phyloP scores from a whole-genome alignment of 2,329 filamentous ascomycete species.

The Cladosporium halotolerans region DNA sequence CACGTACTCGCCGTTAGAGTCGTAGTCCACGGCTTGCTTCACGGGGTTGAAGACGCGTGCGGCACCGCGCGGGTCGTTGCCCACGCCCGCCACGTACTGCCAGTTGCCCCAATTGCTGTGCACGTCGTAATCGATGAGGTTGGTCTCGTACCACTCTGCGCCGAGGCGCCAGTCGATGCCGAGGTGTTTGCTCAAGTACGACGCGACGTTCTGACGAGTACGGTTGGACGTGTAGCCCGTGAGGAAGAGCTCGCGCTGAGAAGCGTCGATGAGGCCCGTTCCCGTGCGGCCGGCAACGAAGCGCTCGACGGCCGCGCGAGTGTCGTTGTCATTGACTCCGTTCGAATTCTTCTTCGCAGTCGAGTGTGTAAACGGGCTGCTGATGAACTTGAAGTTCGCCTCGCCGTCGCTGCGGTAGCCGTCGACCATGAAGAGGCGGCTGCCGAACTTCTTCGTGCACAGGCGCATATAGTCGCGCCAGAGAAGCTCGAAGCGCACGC shows the following conservation, averaged over 20 bases:
- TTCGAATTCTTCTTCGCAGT: slow-evolving; percentile 35
- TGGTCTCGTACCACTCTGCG: slow-evolving; percentile 74
- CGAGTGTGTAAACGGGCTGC: slow-evolving; percentile 25
- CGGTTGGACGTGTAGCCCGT: slow-evolving; percentile 76
- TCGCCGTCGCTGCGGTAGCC: slow-evolving; percentile 53
- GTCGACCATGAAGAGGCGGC: slow-evolving; percentile 56
- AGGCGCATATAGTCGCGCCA: slow-evolving; percentile 80
- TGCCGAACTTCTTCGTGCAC: slow-evolving; percentile 63
- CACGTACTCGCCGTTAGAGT: slow-evolving; percentile 62
- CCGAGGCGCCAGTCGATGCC: slow-evolving; percentile 73
- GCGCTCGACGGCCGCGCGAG: slow-evolving; percentile 42
- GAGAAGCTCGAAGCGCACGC: slow-evolving; percentile 65
- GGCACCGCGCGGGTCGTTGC: slow-evolving; percentile 68
- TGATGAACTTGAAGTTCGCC: slow-evolving; percentile 30
- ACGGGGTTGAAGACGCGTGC: slow-evolving; percentile 74
- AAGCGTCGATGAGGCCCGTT: slow-evolving; percentile 70
- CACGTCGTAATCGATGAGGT: slow-evolving; percentile 70
- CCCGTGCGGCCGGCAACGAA: slow-evolving; percentile 65
- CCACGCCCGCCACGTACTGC: slow-evolving; percentile 75
- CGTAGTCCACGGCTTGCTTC: slow-evolving; percentile 74
- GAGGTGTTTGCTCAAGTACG: slow-evolving; percentile 66
- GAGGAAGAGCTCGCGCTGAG: slow-evolving; percentile 64
- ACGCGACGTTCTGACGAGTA: slow-evolving; percentile 69
- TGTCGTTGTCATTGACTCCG: slow-evolving; percentile 39
- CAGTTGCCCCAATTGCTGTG: slow-evolving; percentile 75